phyloP scores from a whole-genome alignment of 805 yeast species.

The Nakazawaea sp. region DNA sequence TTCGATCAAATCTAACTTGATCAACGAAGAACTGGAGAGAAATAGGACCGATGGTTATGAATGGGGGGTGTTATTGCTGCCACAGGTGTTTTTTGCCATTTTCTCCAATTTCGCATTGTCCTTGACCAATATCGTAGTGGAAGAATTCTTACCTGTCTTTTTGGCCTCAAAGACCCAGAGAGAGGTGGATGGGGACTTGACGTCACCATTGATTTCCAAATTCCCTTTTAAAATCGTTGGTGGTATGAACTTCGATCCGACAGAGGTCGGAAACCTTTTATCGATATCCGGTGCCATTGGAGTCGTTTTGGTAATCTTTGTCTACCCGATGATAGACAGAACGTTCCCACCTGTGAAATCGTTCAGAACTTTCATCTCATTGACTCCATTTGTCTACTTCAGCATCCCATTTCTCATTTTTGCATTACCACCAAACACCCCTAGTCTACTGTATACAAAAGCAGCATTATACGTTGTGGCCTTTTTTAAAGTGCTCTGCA shows the following conservation, averaged over 20 bases:
- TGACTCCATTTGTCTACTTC: conserved; percentile 39
- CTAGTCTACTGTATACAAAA: conserved; percentile 3
- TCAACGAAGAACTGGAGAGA: conserved; percentile 2
- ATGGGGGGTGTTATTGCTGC: conserved; percentile 15
- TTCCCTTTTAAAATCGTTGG: conserved; percentile 46
- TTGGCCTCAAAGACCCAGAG: conserved; percentile 17
- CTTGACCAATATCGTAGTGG: conserved; percentile 41
- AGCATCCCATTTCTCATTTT: conserved; percentile 41
- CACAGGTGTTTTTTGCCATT: conserved; percentile 10
- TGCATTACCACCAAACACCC: conserved; percentile 22
- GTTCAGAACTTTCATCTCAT: conserved; percentile 30
- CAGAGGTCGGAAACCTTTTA: conserved; percentile 41
- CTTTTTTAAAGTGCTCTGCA: conserved; percentile 21
- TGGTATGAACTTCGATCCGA: conserved; percentile 42
- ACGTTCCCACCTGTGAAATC: conserved; percentile 36
- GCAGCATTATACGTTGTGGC: conserved; percentile 22
- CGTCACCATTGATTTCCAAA: conserved; percentile 11
- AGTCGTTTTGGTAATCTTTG: conserved; percentile 37
- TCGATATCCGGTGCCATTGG: conserved; percentile 51
- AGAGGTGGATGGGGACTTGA: conserved; percentile 1
- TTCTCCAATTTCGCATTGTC: conserved; percentile 33
- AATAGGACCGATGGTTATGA: conserved; percentile 1
- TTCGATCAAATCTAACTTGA: conserved; percentile 2
- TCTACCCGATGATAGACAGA: conserved; percentile 47
- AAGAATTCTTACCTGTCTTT: conserved; percentile 51